Percentiles rank a stretch among this genome's conserved stretches.
phyloP scores from a whole-genome alignment of 768 basidiomycete genomes.

The Rubroboletus satanas region DNA sequence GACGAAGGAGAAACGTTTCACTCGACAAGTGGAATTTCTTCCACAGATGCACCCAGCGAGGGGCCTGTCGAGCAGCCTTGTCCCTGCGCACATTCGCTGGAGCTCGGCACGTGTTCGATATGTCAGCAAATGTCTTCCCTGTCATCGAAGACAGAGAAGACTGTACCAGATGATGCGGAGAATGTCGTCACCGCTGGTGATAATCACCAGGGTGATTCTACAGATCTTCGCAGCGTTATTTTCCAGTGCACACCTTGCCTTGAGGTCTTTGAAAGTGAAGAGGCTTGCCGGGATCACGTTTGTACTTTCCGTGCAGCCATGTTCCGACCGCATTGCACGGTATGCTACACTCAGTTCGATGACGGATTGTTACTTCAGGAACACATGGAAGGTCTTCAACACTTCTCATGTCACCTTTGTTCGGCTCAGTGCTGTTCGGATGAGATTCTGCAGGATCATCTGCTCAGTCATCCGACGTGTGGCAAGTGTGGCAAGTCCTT shows the following conservation, averaged over 20 bases:
- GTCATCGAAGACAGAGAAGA: neutral
- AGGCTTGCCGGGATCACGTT: constrained; percentile 9
- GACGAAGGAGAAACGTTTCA: constrained; percentile 10
- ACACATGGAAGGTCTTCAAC: constrained; percentile 13
- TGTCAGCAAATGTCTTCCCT: constrained; percentile 2
- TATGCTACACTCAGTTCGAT: constrained; percentile 24
- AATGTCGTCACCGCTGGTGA: neutral
- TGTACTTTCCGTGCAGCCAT: constrained; percentile 11
- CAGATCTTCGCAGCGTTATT: neutral
- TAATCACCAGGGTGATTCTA: neutral
- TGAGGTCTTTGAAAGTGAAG: constrained; percentile 10
- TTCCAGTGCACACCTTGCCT: constrained; percentile 18
- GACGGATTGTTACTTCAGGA: constrained; percentile 14
- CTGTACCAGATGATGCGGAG: neutral
- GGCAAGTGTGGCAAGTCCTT: constrained; percentile 20
- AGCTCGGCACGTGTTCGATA: constrained; percentile 1
- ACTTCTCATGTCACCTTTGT: constrained; percentile 22
- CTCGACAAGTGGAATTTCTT: neutral
- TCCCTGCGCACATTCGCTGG: neutral
- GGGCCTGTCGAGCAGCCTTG: neutral
- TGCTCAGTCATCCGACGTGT: constrained; percentile 23
- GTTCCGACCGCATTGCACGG: constrained; percentile 16
- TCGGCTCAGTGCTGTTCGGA: constrained; percentile 20
- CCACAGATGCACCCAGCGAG: neutral
- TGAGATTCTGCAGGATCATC: constrained; percentile 25